Evolutionary conservation across 345 rosid genomes (phyloP).

Genomic region (Eucalyptus polyanthemos): DNA sequence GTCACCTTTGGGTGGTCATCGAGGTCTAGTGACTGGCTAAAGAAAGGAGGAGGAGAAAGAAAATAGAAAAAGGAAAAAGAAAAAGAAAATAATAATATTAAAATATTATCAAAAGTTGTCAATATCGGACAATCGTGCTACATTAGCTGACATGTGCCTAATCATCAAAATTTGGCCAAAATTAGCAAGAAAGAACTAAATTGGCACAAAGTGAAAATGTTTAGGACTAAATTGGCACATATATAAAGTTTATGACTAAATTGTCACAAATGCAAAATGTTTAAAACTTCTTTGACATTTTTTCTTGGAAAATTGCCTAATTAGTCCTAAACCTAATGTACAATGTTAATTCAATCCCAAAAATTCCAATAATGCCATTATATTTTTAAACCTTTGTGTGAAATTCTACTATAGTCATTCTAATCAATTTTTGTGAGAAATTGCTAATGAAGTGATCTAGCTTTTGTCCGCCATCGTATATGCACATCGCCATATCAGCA

Average conservation of each 20-base stretch:
- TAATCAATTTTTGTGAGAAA: neutral
- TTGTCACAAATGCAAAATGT: too few species aligned
- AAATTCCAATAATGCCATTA: neutral
- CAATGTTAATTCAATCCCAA: neutral
- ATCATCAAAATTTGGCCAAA: too few species aligned
- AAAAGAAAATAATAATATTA: too few species aligned
- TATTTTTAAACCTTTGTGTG: neutral
- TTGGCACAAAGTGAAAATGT: rapidly evolving
- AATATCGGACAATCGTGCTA: rapidly evolving
- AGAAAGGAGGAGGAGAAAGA: too few species aligned
- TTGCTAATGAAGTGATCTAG: neutral
- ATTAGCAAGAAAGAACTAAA: too few species aligned
- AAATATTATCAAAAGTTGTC: too few species aligned
- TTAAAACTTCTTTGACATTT: too few species aligned
- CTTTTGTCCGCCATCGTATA: rapidly evolving
- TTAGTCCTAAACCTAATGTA: neutral
- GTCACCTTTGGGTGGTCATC: rapidly evolving
- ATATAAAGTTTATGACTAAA: too few species aligned
- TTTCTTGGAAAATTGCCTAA: too few species aligned
- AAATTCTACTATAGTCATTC: neutral
- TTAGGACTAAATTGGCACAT: rapidly evolving
- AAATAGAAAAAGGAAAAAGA: too few species aligned
- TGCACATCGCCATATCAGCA: neutral
- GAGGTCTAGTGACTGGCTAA: rapidly evolving
- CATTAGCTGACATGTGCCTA: rapidly evolving